phyloP scores from a whole-genome alignment of 768 basidiomycete genomes.

The Macrocybe gigantea region DNA sequence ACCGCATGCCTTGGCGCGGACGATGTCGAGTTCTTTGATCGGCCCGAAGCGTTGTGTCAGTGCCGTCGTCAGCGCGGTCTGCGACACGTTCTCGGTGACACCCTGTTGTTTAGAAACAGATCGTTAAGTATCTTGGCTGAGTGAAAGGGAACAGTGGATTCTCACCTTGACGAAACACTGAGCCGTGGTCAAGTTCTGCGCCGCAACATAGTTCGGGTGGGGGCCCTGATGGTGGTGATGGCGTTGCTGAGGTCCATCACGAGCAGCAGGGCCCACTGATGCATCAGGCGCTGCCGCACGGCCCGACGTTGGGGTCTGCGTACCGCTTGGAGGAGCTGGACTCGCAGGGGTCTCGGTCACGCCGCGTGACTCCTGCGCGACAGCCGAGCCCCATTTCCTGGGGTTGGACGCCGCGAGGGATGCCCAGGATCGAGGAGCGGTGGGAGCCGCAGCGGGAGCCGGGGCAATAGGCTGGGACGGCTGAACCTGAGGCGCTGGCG shows the following conservation, averaged over 20 bases:
- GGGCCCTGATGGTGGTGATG: constrained; percentile 26
- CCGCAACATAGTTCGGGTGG: constrained; percentile 44
- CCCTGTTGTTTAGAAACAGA: constrained; percentile 34
- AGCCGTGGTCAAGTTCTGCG: constrained; percentile 56
- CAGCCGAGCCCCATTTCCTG: constrained; percentile 81
- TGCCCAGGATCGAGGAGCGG: constrained; percentile 84
- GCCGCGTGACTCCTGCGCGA: constrained; percentile 73
- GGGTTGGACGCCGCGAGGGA: constrained; percentile 80
- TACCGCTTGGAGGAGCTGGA: constrained; percentile 17
- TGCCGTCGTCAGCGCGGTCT: constrained; percentile 38
- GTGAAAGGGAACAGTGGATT: constrained; percentile 1
- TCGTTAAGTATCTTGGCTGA: constrained; percentile 4
- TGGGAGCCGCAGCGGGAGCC: constrained; percentile 20
- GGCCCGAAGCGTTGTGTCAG: constrained; percentile 68
- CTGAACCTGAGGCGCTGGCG: constrained; percentile 21
- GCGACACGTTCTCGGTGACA: constrained; percentile 62
- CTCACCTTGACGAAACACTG: constrained; percentile 91
- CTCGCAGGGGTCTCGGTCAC: constrained; percentile 50
- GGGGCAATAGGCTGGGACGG: constrained; percentile 13
- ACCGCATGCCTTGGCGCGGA: constrained; percentile 84
- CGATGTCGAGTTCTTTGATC: constrained; percentile 85
- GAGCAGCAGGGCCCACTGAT: constrained; percentile 12
- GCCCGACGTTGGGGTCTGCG: constrained; percentile 20
- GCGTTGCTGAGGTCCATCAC: constrained; percentile 14
- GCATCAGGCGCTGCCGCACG: constrained; percentile 13